Evolutionary conservation across 345 rosid species (phyloP).

Genomic region (Bruguiera gymnorhiza): DNA sequence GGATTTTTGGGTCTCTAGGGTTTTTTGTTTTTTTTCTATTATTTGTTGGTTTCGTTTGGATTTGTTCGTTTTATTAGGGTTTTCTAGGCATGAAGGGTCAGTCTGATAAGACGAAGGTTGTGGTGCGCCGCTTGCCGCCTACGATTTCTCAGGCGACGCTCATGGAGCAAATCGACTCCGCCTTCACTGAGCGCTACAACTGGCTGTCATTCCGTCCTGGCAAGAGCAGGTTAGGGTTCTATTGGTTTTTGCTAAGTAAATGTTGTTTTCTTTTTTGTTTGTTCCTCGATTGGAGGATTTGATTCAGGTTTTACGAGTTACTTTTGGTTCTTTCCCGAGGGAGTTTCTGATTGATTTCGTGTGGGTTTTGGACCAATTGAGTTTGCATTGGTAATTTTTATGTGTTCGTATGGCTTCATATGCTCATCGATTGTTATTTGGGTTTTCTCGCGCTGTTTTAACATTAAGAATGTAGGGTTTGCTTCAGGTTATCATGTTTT

Average conservation of each 20-base stretch:
- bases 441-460: neutral
- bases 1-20: constrained; percentile 25
- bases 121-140: constrained; percentile 72
- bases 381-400: too few species aligned
- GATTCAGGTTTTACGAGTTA: neutral
- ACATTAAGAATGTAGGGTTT: neutral
- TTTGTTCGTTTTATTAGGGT: neutral
- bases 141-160: constrained; percentile 45
- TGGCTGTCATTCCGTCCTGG: constrained; percentile 66
- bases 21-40: constrained; percentile 12
- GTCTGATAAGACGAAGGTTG: constrained; percentile 68
- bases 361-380: too few species aligned
- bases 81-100: constrained; percentile 43
- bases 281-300: neutral
- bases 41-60: neutral
- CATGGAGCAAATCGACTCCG: constrained; percentile 51
- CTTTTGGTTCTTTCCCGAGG: too few species aligned
- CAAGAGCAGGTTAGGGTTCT: constrained; percentile 50
- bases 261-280: neutral
- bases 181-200: constrained; percentile 53
- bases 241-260: neutral
- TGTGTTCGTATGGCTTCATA: too few species aligned
- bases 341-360: too few species aligned
- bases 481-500: neutral
- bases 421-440: neutral